Conservation (phyloP, 179 eudicot species). For the Beta lomatogona region DNA sequence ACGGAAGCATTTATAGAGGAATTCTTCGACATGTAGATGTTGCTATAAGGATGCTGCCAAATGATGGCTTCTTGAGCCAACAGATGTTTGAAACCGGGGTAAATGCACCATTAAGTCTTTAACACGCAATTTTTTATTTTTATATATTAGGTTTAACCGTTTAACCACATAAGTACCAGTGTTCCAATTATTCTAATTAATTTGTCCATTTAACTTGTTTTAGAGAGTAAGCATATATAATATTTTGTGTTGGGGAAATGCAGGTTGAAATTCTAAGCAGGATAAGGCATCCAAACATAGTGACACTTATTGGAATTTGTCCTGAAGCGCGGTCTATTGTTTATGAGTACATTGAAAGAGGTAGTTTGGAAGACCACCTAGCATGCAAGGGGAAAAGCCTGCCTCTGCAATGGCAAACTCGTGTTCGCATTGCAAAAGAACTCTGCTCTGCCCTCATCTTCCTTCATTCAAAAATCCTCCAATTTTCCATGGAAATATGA, state of each 20-base stretch:
- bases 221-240: background rate
- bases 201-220: too few relatives aligned
- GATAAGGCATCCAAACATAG: slow-evolving; percentile 82
- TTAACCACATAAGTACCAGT: too few relatives aligned
- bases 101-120: background rate
- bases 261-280: slow-evolving; percentile 69
- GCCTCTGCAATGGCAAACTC: slow-evolving; percentile 68
- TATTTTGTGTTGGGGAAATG: slow-evolving; percentile 11
- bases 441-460: slow-evolving; percentile 71
- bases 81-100: slow-evolving; percentile 39
- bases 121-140: background rate
- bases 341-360: slow-evolving; percentile 72
- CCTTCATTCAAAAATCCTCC: slow-evolving; percentile 59
- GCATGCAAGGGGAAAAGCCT: slow-evolving; percentile 35
- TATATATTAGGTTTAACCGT: background rate
- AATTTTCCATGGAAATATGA: slow-evolving; percentile 68
- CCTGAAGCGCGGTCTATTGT: slow-evolving; percentile 70
- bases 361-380: slow-evolving; percentile 74
- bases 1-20: slow-evolving; percentile 41
- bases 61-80: slow-evolving; percentile 40
- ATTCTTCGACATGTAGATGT: slow-evolving; percentile 37
- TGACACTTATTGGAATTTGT: slow-evolving; percentile 61
- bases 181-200: too few relatives aligned
- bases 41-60: slow-evolving; percentile 47
- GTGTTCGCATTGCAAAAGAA: slow-evolving; percentile 63